Conservation (phyloP, 176 grass and related monocot genomes). For the Poa pratensis region DNA sequence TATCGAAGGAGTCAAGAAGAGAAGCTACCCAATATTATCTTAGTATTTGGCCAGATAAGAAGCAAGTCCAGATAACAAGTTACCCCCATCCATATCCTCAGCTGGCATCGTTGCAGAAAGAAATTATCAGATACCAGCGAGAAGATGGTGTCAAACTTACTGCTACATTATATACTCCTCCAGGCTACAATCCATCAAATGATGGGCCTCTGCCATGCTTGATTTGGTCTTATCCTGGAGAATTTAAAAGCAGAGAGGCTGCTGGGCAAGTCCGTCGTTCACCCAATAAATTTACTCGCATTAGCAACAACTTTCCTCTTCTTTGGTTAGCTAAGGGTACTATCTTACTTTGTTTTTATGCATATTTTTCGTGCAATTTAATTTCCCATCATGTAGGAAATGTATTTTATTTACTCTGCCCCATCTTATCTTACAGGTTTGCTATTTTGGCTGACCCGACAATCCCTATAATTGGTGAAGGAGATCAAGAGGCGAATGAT, state of each 20-base stretch:
- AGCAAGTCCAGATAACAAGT: constrained; percentile 74
- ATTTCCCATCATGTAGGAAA: not conserved
- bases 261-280: constrained; percentile 84
- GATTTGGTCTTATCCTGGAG: constrained; percentile 87
- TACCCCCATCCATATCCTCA: constrained; percentile 90
- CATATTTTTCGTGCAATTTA: constrained; percentile 23
- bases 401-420: not conserved
- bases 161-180: constrained; percentile 79
- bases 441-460: constrained; percentile 81
- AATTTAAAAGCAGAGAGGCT: constrained; percentile 94
- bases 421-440: constrained; percentile 57
- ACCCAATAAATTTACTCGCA: constrained; percentile 79
- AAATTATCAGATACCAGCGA: constrained; percentile 85
- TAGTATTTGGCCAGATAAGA: constrained; percentile 65
- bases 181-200: constrained; percentile 63
- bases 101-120: constrained; percentile 71
- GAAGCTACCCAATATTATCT: constrained; percentile 84
- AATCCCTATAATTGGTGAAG: constrained; percentile 90
- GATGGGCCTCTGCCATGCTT: constrained; percentile 80
- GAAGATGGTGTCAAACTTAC: constrained; percentile 84
- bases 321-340: constrained; percentile 95
- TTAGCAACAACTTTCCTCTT: constrained; percentile 73
- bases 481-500: constrained; percentile 83
- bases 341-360: constrained; percentile 38
- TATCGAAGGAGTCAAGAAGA: constrained; percentile 82